Base-by-base conservation (phyloP, 2,329 filamentous ascomycete genomes). In the Phialemonium atrogriseum region DNA sequence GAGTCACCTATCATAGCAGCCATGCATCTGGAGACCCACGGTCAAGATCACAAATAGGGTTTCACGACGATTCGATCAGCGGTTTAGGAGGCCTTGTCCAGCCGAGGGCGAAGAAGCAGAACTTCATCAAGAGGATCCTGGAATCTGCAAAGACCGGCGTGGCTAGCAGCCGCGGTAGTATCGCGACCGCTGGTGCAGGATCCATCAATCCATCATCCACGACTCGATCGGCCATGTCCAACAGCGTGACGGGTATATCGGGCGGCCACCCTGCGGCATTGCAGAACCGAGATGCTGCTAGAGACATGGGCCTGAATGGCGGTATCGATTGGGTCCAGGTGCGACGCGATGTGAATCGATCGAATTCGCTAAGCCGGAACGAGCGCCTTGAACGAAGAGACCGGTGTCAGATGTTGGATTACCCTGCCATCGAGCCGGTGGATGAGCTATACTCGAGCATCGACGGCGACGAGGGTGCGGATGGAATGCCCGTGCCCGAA, bases 281-380 rank as follows among this genome's bases (percentile, higher is more conserved):
- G 27, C 35, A 12, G 4, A 45, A 32, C 18, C 57, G 65, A 27
- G 73, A 77, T 39, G 60, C 70, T 5, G 71, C 77, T 10, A 70
- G 73, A 34, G 86, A 93, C 12, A 82, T 82, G 70, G 85, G 82
- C 3, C 56, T 82, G 6, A 70, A 64, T 13, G 62, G 62, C 9
- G 63, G 67, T 2, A 71, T 84, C 10, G 89, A 96, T 53, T 98
- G 91, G 88, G 87, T 98, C n/a, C 88, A 96, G 54, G 87, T 96
- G 14, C 81, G 91, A 21, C 77, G 91, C 27, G 93, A 98, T 56
- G 82, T 98, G 27, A 96, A 98, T 55, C 76, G 91, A 21, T 94
- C 89, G 4, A 96, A 94, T 50, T 91, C 89, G 0, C 67, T 95
- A 22, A 94, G 88, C 56, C 80, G 79, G 39, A 91, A 89, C 42